These are phyloP conservation scores for Ceratorhiza oryzae-sativae DNA, from an alignment of 1,284 basidiomycete genomes.

Conservation along the genomic window DNA sequence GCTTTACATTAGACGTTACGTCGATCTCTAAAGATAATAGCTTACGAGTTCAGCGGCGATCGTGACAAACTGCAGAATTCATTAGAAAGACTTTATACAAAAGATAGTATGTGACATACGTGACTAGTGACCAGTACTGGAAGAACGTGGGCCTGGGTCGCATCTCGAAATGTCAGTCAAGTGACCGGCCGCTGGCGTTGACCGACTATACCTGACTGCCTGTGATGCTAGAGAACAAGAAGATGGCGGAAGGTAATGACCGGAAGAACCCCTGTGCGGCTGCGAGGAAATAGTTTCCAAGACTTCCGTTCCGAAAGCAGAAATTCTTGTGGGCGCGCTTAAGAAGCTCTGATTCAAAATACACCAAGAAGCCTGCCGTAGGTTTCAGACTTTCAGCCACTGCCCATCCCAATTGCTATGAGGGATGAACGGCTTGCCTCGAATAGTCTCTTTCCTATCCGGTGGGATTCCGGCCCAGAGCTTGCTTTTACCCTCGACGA, in stretches of 20 bases:
- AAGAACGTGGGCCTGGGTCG: constrained; percentile 76
- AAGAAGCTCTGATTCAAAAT: constrained; percentile 87
- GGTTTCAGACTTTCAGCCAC: neutral
- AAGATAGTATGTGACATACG: constrained; percentile 50
- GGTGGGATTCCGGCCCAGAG: constrained; percentile 91
- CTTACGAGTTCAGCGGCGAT: constrained; percentile 91
- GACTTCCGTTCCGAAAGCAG: constrained; percentile 85
- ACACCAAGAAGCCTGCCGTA: constrained; percentile 79
- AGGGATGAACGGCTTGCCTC: constrained; percentile 58
- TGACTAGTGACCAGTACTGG: constrained; percentile 95
- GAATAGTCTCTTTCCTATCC: constrained; percentile 90
- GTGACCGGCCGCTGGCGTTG: constrained; percentile 18
- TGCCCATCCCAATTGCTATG: neutral
- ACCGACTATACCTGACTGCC: constrained; percentile 62
- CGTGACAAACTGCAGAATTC: constrained; percentile 65
- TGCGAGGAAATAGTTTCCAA: constrained; percentile 90
- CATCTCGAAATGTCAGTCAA: constrained; percentile 37
- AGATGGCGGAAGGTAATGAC: constrained; percentile 92
- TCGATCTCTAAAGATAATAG: constrained; percentile 28
- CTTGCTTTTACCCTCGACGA: constrained; percentile 86
- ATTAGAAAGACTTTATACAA: neutral
- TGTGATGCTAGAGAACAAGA: constrained; percentile 92
- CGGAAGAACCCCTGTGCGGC: constrained; percentile 87
- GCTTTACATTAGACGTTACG: too few relatives aligned
- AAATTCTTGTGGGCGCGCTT: constrained; percentile 91